Evolutionary conservation across 768 basidiomycete species (phyloP).

Genomic region (Tulasnella sp.): DNA sequence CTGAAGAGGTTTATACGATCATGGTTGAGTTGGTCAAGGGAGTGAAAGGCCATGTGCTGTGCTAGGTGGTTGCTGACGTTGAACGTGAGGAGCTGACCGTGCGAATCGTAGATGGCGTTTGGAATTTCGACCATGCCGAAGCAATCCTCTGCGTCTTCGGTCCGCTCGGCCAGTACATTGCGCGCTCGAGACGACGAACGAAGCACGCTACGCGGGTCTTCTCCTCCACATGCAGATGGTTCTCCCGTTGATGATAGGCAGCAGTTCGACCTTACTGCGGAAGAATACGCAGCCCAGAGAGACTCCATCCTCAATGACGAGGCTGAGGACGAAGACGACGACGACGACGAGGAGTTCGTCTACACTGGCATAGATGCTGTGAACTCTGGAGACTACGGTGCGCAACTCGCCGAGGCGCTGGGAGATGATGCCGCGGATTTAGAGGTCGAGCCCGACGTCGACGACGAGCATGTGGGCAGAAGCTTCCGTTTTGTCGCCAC

Average conservation of each 20-base stretch:
- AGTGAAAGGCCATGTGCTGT: constrained; percentile 20
- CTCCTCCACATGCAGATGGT: constrained; percentile 2
- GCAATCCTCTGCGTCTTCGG: constrained; percentile 17
- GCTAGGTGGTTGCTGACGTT: neutral
- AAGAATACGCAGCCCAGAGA: constrained; percentile 16
- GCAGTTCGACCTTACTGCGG: constrained; percentile 2
- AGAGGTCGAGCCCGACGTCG: constrained; percentile 45
- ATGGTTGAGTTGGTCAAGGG: constrained; percentile 39
- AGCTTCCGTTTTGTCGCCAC: constrained; percentile 35
- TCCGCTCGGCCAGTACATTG: constrained; percentile 12
- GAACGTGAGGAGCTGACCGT: neutral
- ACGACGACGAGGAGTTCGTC: constrained; percentile 62
- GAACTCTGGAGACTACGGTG: constrained; percentile 52
- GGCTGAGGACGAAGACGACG: constrained; percentile 46
- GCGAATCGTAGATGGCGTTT: neutral
- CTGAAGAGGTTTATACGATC: constrained; percentile 67
- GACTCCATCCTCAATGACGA: constrained; percentile 32
- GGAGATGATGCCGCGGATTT: constrained; percentile 53
- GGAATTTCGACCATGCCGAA: constrained; percentile 27
- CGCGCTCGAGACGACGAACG: constrained; percentile 21
- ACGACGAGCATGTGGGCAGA: constrained; percentile 38
- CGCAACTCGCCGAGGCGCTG: constrained; percentile 68
- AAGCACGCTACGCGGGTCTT: constrained; percentile 17
- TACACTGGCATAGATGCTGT: constrained; percentile 68
- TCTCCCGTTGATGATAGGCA: neutral